Percentiles rank a stretch among this genome's conserved stretches.
Evolutionary conservation across 2,329 filamentous ascomycete species (phyloP).

Genomic region (Phialemonium atrogriseum): DNA sequence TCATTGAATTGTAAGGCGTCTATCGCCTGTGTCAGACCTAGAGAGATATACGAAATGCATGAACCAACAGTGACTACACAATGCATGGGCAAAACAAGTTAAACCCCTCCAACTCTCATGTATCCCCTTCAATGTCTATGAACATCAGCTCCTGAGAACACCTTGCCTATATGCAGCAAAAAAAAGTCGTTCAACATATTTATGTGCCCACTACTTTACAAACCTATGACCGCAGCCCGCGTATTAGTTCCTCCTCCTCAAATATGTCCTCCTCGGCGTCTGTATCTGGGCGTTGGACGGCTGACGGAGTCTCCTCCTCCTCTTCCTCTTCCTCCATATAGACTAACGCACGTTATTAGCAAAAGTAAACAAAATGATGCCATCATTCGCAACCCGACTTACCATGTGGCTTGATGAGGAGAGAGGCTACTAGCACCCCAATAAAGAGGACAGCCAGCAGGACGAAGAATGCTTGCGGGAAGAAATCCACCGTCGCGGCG

Average conservation of each 20-base stretch:
- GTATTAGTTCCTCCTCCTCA: conserved; percentile 3
- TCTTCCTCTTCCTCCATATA: conserved; percentile 8
- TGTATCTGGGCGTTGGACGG: neutral
- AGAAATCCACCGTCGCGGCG: conserved; percentile 66
- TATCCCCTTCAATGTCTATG: no score
- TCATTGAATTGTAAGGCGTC: no score
- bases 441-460: conserved; percentile 60
- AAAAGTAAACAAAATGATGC: neutral
- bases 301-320: neutral
- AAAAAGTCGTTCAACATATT: no score
- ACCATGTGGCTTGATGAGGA: conserved; percentile 69
- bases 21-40: no score
- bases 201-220: no score
- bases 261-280: neutral
- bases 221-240: no score
- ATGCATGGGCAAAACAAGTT: no score
- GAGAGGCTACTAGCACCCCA: conserved; percentile 56
- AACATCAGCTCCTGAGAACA: no score
- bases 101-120: no score
- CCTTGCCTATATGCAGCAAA: no score
- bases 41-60: no score
- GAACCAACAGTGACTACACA: no score
- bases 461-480: conserved; percentile 77
- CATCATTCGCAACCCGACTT: conserved; percentile 29
- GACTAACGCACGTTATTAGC: conserved; percentile 9